These are phyloP conservation scores for Cladosporium sp. DNA, from an alignment of 2,329 filamentous ascomycete genomes.

Conservation along the genomic window DNA sequence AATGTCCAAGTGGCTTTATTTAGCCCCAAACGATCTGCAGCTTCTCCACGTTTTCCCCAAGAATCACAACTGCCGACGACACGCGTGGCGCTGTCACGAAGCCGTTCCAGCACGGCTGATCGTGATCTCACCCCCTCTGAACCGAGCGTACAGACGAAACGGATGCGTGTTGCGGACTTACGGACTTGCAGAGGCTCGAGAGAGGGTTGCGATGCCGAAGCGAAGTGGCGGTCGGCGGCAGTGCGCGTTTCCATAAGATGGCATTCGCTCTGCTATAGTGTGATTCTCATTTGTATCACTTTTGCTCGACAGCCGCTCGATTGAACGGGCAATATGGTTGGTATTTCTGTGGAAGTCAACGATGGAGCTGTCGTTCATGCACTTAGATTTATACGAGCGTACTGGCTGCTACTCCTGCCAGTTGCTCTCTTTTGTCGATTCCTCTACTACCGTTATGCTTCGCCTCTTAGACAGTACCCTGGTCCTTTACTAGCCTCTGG, in stretches of 20 bases:
- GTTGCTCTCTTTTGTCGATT: slow-evolving; percentile 26
- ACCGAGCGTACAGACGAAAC: not conserved
- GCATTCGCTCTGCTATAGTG: not conserved
- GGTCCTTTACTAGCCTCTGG: slow-evolving; percentile 29
- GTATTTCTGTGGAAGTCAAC: not conserved
- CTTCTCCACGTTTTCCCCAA: slow-evolving; percentile 1
- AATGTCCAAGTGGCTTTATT: not conserved
- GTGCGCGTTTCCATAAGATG: not conserved
- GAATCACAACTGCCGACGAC: slow-evolving; percentile 7
- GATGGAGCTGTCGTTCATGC: slow-evolving; percentile 17
- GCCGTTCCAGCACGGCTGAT: not conserved
- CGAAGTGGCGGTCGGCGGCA: not conserved
- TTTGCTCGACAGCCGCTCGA: not conserved
- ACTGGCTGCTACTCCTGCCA: slow-evolving; percentile 23
- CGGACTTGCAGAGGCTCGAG: not conserved
- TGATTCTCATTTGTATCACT: not conserved
- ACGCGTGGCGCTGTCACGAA: slow-evolving; percentile 10
- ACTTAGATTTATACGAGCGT: slow-evolving; percentile 15
- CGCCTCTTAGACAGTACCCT: slow-evolving; percentile 25
- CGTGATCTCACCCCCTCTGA: not conserved
- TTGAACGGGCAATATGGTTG: slow-evolving; percentile 15
- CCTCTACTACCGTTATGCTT: slow-evolving; percentile 27
- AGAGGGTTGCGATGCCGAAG: not conserved
- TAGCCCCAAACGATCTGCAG: slow-evolving; percentile 2
- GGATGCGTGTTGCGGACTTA: not conserved